These are phyloP conservation scores for Tricholoma bakamatsutake DNA, from an alignment of 768 basidiomycete genomes.

Conservation along the genomic window DNA sequence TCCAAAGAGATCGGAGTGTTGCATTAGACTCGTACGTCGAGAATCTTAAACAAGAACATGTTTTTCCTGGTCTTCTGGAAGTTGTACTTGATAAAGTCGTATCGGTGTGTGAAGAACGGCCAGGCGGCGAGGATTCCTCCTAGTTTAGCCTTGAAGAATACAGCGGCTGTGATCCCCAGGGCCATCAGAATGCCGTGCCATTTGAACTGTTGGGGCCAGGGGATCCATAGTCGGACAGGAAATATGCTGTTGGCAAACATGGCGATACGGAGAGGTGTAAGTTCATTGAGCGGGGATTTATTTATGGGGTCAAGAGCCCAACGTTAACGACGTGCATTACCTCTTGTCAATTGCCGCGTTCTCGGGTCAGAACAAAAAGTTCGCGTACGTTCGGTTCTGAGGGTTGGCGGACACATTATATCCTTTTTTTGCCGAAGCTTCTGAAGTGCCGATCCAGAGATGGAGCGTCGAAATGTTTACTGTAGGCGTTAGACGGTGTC, in stretches of 20 bases:
- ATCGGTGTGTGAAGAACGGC: slow-evolving; percentile 1
- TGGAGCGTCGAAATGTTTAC: no score
- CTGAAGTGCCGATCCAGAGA: no score
- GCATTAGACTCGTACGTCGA: neutral
- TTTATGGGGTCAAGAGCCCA: neutral
- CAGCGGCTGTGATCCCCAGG: neutral
- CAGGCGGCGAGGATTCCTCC: neutral
- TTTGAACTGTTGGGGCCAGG: neutral
- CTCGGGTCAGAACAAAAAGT: neutral
- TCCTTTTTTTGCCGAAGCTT: no score
- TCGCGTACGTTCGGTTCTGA: no score
- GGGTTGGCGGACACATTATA: no score
- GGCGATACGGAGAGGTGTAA: neutral
- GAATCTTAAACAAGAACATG: neutral
- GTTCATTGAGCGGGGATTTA: neutral
- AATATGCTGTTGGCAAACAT: neutral
- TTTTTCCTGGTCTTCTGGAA: neutral
- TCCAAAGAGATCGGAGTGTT: neutral
- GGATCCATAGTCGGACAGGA: neutral
- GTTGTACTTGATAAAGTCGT: neutral
- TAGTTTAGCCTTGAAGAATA: neutral
- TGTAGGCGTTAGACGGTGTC: no score
- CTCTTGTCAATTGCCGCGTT: neutral
- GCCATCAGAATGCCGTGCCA: neutral
- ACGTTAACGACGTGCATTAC: neutral